A percentile compares a stretch with the other conserved stretches of the same genome.
These are phyloP conservation scores for Trametes sp. DNA, from an alignment of 1,284 basidiomycete genomes.

Conservation along the genomic window DNA sequence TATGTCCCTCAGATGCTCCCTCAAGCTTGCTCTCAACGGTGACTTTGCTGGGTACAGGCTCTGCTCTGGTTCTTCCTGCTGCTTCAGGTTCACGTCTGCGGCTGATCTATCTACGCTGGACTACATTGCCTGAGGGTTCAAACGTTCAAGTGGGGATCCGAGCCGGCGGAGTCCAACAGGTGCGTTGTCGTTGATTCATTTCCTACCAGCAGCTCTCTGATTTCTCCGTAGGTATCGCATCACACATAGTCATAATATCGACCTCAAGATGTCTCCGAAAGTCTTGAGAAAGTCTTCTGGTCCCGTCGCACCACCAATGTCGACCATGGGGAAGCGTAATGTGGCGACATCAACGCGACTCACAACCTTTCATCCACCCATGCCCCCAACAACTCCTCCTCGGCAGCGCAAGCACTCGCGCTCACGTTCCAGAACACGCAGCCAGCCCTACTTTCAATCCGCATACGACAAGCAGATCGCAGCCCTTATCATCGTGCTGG, in stretches of 20 bases:
- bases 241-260: background rate
- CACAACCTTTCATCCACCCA: background rate
- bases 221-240: background rate
- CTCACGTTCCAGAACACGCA: background rate
- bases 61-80: too few relatives aligned
- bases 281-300: background rate
- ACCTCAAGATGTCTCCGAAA: background rate
- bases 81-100: too few relatives aligned
- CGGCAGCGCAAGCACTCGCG: background rate
- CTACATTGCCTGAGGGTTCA: background rate
- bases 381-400: background rate
- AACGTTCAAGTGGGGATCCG: too few relatives aligned
- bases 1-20: too few relatives aligned
- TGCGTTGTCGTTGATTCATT: too few relatives aligned
- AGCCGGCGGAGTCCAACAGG: too few relatives aligned
- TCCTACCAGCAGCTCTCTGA: too few relatives aligned
- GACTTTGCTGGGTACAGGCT: too few relatives aligned
- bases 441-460: background rate
- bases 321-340: background rate
- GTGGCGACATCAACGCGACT: background rate
- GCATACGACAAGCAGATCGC: constrained; percentile 23
- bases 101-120: too few relatives aligned
- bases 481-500: constrained; percentile 16
- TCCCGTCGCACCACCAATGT: background rate
- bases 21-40: too few relatives aligned